These are phyloP conservation scores for Ceratobasidium sp. DNA, from an alignment of 1,284 basidiomycete species.

Conservation along the genomic window DNA sequence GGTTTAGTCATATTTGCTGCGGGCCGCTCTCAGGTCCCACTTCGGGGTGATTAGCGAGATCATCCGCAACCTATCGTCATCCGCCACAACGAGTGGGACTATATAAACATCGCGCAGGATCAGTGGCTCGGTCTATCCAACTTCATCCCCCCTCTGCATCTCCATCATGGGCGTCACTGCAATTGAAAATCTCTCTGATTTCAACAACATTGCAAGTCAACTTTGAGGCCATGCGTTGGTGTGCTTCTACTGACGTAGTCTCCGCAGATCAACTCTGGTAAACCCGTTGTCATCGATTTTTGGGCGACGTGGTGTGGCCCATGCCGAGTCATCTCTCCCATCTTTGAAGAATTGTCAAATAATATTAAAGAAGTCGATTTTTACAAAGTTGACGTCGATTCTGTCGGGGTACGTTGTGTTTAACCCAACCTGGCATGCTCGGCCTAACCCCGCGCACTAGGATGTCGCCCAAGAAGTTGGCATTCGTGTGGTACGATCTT, in stretches of 20 bases:
- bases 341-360: constrained; percentile 7
- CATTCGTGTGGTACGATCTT: constrained; percentile 25
- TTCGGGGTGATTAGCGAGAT: too few relatives aligned
- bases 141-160: not conserved
- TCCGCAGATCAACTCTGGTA: constrained; percentile 33
- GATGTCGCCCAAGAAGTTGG: constrained; percentile 26
- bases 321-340: constrained; percentile 27
- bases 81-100: not conserved
- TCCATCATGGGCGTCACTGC: constrained; percentile 8
- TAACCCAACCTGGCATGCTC: not conserved
- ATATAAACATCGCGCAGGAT: not conserved
- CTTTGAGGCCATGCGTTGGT: not conserved
- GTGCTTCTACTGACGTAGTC: not conserved
- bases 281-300: constrained; percentile 27
- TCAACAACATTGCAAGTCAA: constrained; percentile 8
- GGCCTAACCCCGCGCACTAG: not conserved
- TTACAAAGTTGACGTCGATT: constrained; percentile 39
- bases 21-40: too few relatives aligned
- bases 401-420: not conserved
- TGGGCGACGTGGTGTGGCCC: constrained; percentile 42
- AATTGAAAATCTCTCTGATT: not conserved
- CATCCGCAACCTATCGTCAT: not conserved
- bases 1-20: too few relatives aligned
- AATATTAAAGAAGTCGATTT: not conserved
- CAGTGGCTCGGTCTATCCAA: not conserved